Percentiles rank a stretch among this genome's conserved stretches.
phyloP scores from a whole-genome alignment of 495 filamentous ascomycete genomes.

The Xanthoparmelia taractica region DNA sequence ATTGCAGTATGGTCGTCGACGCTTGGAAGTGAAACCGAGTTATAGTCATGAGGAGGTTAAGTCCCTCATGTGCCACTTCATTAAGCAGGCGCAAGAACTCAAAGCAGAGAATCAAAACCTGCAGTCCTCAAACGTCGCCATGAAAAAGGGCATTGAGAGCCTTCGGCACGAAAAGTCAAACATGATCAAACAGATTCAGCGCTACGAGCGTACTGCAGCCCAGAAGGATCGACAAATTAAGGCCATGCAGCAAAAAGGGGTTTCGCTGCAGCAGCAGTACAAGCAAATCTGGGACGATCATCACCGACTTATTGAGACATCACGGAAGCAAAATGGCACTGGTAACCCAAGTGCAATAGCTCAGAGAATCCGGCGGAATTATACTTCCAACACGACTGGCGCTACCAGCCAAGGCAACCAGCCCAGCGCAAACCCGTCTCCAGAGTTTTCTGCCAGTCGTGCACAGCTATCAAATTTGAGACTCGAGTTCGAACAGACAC shows the following conservation, averaged over 20 bases:
- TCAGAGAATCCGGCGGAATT: not conserved
- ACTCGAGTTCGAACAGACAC: not conserved
- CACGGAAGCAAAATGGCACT: not conserved
- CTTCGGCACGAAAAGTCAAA: not conserved
- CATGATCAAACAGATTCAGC: not conserved
- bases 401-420: not conserved
- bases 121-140: not conserved
- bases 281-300: not conserved
- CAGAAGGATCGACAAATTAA: not conserved
- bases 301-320: not conserved
- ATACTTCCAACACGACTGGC: not conserved
- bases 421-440: not conserved
- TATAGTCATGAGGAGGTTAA: slow-evolving; percentile 6
- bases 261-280: not conserved
- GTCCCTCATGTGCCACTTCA: not conserved
- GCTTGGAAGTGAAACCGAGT: not conserved
- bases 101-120: not conserved
- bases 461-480: not conserved
- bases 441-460: not conserved
- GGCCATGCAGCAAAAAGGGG: not conserved
- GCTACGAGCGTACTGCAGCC: not conserved
- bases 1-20: not conserved
- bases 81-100: not conserved
- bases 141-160: not conserved
- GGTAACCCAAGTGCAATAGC: not conserved